Conservation (phyloP, 495 filamentous ascomycete species). For the Neurospora sp. region DNA sequence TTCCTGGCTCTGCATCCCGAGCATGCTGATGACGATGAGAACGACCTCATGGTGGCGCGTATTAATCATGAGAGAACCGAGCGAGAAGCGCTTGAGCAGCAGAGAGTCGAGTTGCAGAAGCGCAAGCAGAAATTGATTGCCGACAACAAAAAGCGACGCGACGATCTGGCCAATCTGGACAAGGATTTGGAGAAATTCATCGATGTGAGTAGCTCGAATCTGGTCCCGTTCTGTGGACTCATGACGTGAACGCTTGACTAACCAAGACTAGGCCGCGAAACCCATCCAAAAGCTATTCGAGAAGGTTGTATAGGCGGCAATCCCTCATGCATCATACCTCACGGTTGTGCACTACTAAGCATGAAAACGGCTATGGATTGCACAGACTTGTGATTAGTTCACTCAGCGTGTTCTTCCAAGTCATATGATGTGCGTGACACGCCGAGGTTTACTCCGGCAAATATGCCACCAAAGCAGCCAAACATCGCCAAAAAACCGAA, state of each 20-base stretch:
- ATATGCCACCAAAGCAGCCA: not conserved
- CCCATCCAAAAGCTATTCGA: constrained; percentile 77
- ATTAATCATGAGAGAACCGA: constrained; percentile 85
- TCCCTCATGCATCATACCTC: not conserved
- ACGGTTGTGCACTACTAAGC: not conserved
- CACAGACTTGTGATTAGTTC: not conserved
- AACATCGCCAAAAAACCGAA: not conserved
- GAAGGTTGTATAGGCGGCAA: constrained; percentile 42
- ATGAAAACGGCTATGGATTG: too few relatives aligned
- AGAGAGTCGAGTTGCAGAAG: constrained; percentile 75
- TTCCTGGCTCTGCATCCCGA: constrained; percentile 76
- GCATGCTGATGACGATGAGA: constrained; percentile 55
- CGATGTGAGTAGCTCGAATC: constrained; percentile 40
- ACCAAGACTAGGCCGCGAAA: constrained; percentile 56
- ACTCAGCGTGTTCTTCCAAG: not conserved
- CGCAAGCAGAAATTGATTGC: constrained; percentile 85
- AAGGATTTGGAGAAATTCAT: constrained; percentile 87
- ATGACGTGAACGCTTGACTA: constrained; percentile 13
- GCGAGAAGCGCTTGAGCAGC: constrained; percentile 77
- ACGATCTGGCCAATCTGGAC: constrained; percentile 81
- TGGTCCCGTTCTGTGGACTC: not conserved
- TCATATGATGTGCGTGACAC: not conserved
- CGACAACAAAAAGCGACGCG: constrained; percentile 91
- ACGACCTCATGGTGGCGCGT: constrained; percentile 79
- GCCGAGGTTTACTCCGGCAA: not conserved